Percentiles rank a stretch among this genome's conserved stretches.
Conservation (phyloP, 148 eudicot species). For the Pouteria glomerata region DNA sequence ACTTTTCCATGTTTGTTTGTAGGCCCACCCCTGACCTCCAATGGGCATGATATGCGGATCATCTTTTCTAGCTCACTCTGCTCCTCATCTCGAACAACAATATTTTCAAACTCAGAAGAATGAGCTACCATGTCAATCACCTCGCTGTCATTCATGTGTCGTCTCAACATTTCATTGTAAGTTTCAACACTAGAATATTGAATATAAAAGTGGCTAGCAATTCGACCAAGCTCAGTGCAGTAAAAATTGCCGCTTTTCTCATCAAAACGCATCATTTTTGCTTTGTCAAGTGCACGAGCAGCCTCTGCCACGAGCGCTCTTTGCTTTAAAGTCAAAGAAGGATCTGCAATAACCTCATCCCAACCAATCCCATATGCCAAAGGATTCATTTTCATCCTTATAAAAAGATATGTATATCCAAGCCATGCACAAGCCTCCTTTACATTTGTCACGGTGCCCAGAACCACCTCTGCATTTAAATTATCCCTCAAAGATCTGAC, state of each 20-base stretch:
- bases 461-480: conserved; percentile 96
- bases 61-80: conserved; percentile 83
- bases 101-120: conserved; percentile 98
- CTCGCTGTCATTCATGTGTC: conserved; percentile 97
- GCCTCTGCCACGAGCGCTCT: conserved; percentile 87
- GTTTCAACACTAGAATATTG: conserved; percentile 98
- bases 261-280: conserved; percentile 99
- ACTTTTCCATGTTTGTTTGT: conserved; percentile 94
- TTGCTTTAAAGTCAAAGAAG: conserved; percentile 87
- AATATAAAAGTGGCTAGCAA: conserved; percentile 98
- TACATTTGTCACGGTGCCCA: conserved; percentile 99
- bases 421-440: conserved; percentile 99
- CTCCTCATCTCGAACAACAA: conserved; percentile 93
- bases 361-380: conserved; percentile 98
- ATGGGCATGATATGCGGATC: conserved; percentile 66
- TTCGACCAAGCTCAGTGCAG: conserved; percentile 99
- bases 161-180: conserved; percentile 91
- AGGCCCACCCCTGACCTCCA: conserved; percentile 94
- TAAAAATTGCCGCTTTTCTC: conserved; percentile 99
- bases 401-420: conserved; percentile 94
- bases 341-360: conserved; percentile 99
- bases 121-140: conserved; percentile 99
- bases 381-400: conserved; percentile 99
- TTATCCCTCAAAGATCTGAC: conserved; percentile 95
- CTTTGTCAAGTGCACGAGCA: conserved; percentile 96